A percentile compares a stretch with the other conserved stretches of the same genome.
Conservation (phyloP, 2,329 filamentous ascomycete genomes). For the Blastomyces percursus region DNA sequence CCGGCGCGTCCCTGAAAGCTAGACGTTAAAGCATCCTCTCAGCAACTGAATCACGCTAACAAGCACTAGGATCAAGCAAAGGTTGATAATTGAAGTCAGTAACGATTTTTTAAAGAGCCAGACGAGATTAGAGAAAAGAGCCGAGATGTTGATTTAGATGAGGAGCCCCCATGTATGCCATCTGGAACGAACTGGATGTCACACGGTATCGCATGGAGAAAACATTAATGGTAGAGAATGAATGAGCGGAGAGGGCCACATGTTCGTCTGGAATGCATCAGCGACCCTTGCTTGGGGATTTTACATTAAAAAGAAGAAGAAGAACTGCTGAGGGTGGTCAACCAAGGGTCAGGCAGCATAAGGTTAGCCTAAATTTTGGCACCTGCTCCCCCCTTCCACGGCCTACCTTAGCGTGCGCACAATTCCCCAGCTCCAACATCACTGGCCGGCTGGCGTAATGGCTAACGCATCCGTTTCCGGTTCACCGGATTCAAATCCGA, state of each 20-base stretch:
- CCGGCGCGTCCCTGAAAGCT: background rate
- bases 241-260: background rate
- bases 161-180: background rate
- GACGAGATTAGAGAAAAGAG: background rate
- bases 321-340: background rate
- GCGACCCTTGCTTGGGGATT: background rate
- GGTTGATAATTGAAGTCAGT: background rate
- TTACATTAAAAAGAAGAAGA: background rate
- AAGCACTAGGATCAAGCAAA: background rate
- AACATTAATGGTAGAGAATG: background rate
- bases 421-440: background rate
- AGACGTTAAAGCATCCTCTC: background rate
- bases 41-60: background rate
- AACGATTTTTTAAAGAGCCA: too few relatives aligned
- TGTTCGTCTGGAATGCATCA: background rate
- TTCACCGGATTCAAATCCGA: background rate
- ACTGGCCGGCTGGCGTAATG: constrained; percentile 15
- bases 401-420: too few relatives aligned
- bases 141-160: background rate
- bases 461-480: constrained; percentile 15
- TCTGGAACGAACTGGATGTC: background rate
- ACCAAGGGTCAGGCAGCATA: background rate
- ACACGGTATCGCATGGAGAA: background rate
- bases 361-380: background rate
- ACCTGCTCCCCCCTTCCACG: too few relatives aligned